Conservation (phyloP, 108 stramenopile species). For the Nitzschia sp. region DNA sequence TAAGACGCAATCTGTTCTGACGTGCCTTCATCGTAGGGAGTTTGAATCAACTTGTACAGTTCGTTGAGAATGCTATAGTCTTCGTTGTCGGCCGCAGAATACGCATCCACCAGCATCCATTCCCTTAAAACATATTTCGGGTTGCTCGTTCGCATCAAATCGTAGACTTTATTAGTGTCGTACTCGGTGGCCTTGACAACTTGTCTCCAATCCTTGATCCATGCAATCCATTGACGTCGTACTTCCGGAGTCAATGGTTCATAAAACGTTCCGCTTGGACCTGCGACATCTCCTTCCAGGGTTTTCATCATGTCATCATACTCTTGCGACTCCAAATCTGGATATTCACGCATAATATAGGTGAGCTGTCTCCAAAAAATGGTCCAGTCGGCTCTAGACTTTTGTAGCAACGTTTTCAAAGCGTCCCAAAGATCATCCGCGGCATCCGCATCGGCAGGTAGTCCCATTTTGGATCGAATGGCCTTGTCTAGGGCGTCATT, state of each 20-base stretch:
- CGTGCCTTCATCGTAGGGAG: conserved; percentile 78
- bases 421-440: conserved; percentile 69
- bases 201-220: conserved; percentile 75
- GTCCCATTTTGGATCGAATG: conserved; percentile 68
- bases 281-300: conserved; percentile 43
- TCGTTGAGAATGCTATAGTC: conserved; percentile 65
- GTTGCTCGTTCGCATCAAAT: conserved; percentile 66
- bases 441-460: conserved; percentile 43
- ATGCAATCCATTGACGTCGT: conserved; percentile 41
- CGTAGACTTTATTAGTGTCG: conserved; percentile 20
- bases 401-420: conserved; percentile 52
- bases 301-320: conserved; percentile 65
- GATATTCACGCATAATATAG: conserved; percentile 59
- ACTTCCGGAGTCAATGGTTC: conserved; percentile 51
- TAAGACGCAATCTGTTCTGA: conserved; percentile 49
- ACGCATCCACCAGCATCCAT: conserved; percentile 91
- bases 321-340: conserved; percentile 39
- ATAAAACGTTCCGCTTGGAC: conserved; percentile 63
- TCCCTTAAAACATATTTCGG: conserved; percentile 84
- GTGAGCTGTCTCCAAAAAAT: conserved; percentile 80
- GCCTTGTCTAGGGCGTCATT: conserved; percentile 47
- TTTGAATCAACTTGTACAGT: conserved; percentile 62
- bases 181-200: conserved; percentile 24
- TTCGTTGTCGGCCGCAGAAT: conserved; percentile 68
- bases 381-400: conserved; percentile 80